Percentiles rank a stretch among this genome's conserved stretches.
Conservation (phyloP, 768 basidiomycete species). For the Suillus subaureus region DNA sequence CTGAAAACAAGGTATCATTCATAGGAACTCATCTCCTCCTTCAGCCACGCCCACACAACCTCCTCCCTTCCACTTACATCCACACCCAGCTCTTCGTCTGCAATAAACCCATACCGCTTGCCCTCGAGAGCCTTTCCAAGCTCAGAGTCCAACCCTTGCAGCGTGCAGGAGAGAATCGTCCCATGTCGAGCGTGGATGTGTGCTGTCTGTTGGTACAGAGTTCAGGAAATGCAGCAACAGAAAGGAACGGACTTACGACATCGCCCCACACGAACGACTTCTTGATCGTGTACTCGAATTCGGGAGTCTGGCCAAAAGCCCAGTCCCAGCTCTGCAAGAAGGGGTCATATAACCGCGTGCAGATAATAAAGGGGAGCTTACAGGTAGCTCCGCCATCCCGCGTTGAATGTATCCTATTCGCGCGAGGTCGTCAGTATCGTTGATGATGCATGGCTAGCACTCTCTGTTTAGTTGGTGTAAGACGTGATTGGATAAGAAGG, state of each 20-base stretch:
- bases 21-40: conserved; percentile 22
- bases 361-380: conserved; percentile 33
- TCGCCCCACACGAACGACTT: conserved; percentile 54
- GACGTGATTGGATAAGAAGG: neutral
- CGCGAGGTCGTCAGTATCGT: conserved; percentile 47
- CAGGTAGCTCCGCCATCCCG: conserved; percentile 76
- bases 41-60: conserved; percentile 32
- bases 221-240: conserved; percentile 5
- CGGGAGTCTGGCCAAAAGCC: conserved; percentile 91
- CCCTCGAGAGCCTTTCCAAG: conserved; percentile 34
- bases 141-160: neutral
- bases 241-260: conserved; percentile 38
- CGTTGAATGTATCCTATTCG: conserved; percentile 60
- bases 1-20: conserved; percentile 5
- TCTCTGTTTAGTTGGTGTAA: conserved; percentile 1
- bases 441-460: conserved; percentile 43
- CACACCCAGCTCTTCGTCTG: conserved; percentile 22
- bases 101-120: conserved; percentile 42
- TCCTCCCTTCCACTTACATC: neutral
- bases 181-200: conserved; percentile 69
- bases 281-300: conserved; percentile 71
- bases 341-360: neutral
- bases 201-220: conserved; percentile 32
- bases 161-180: conserved; percentile 51
- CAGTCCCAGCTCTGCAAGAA: conserved; percentile 84